These are phyloP conservation scores for Coccomyxa sp. DNA, from an alignment of 139 green algal genomes.

Conservation along the genomic window DNA sequence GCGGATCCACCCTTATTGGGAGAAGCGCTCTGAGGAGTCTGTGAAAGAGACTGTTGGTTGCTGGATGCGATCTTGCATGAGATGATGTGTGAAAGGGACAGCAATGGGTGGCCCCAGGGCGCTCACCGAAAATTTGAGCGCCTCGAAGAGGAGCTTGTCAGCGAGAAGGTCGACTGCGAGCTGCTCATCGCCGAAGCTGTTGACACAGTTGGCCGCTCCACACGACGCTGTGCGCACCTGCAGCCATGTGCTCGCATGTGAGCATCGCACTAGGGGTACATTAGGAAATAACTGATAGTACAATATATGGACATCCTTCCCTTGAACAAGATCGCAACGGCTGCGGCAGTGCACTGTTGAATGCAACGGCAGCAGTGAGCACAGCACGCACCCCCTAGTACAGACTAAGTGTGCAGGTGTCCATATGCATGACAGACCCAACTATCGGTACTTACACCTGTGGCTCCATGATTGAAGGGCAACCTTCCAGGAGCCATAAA, in stretches of 20 bases:
- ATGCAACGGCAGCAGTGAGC: background rate
- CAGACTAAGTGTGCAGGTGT: too few relatives aligned
- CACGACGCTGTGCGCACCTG: constrained; percentile 88
- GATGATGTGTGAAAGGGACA: too few relatives aligned
- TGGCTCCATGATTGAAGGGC: too few relatives aligned
- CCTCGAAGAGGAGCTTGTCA: constrained; percentile 94
- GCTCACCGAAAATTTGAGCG: constrained; percentile 72
- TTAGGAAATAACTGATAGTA: background rate
- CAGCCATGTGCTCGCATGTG: background rate
- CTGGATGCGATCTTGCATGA: too few relatives aligned
- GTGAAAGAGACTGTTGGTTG: too few relatives aligned
- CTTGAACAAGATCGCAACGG: background rate
- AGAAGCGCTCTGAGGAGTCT: constrained; percentile 51
- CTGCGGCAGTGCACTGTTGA: background rate
- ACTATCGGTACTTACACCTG: too few relatives aligned
- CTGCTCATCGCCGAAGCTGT: constrained; percentile 95
- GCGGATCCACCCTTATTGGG: constrained; percentile 65
- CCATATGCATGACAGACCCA: too few relatives aligned
- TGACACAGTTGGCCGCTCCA: constrained; percentile 80
- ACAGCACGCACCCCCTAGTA: too few relatives aligned
- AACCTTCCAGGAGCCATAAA: too few relatives aligned
- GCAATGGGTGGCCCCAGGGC: too few relatives aligned
- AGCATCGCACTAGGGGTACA: background rate
- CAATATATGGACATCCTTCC: background rate
- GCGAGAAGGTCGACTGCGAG: constrained; percentile 89